Base-by-base conservation (phyloP, 2,329 filamentous ascomycete genomes). In the Cercospora citrullina region DNA sequence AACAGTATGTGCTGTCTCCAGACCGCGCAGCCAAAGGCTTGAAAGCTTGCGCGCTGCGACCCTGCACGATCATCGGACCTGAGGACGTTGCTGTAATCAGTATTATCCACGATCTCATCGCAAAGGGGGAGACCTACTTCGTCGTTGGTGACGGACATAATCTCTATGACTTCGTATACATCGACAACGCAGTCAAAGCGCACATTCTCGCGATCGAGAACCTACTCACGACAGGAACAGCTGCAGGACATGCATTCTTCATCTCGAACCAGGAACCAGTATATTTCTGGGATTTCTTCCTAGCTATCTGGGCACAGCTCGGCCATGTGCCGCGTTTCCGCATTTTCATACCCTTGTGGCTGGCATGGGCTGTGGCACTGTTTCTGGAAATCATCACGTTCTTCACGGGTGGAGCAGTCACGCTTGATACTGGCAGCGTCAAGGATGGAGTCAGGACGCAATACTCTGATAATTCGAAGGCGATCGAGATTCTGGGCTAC, bases 241-340 rank as follows among this genome's bases (percentile, higher is more conserved):
- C 87, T 21, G 84, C 85, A 0, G 95, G 94, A 68, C 90, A 97
- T 79, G 89, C 89, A 61, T 94, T 98, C 83, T 89, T 97, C 81
- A 87, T 98, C 76, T 95, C 93, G 67, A 98, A 98, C 79, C 92
- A 93, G 80, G 84, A 88, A 73, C 94, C 94, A 5, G 85, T 96
- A 21, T 94, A 94, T 79, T 96, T 97, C 80, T 96, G 95, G 89
- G 93, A 96, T 80, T 91, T 96, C 77, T 88, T 91, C 68, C 86
- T 92, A 48, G 88, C 89, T 45, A 85, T 97, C 58, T 98, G 92
- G 92, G 84, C 83, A 8, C 77, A 83, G 31, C 88, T 88, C 72
- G 85, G 81, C 0, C 85, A 86, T 72, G 80, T 84, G 28, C 86
- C 87, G 5, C 73, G 74, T 0, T 85, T 80, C 61, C 75, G 84